A percentile compares a stretch with the other conserved stretches of the same genome.
phyloP scores from a whole-genome alignment of 495 filamentous ascomycete species.

The Pyrenopolyporus hunteri region DNA sequence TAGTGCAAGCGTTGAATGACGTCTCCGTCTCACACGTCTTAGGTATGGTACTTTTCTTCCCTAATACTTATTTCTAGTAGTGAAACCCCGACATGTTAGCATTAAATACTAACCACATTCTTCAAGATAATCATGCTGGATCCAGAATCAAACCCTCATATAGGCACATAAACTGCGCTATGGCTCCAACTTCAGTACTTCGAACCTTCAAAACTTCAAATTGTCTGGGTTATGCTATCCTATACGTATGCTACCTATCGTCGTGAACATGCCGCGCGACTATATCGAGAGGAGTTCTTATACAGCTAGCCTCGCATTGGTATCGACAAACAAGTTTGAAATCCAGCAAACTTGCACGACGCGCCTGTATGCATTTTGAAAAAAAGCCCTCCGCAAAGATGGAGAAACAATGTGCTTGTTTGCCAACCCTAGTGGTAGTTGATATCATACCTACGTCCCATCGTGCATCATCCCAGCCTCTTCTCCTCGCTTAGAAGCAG shows the following conservation, averaged over 20 bases:
- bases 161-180: too few relatives aligned
- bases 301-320: slow-evolving; percentile 14
- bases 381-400: neutral
- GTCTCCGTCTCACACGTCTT: neutral
- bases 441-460: slow-evolving; percentile 15
- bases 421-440: slow-evolving; percentile 9
- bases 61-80: neutral
- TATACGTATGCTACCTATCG: neutral
- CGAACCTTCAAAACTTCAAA: neutral
- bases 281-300: slow-evolving; percentile 7
- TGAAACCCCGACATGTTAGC: neutral
- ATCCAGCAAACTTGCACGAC: slow-evolving; percentile 25
- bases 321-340: slow-evolving; percentile 35
- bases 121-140: too few relatives aligned
- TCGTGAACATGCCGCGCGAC: slow-evolving; percentile 7
- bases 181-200: neutral
- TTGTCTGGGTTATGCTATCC: neutral
- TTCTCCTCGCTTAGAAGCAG: slow-evolving; percentile 1
- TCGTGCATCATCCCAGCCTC: slow-evolving; percentile 35
- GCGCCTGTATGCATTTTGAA: slow-evolving; percentile 10
- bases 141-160: too few relatives aligned
- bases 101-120: too few relatives aligned
- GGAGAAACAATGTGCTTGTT: slow-evolving; percentile 12
- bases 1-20: too few relatives aligned
- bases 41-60: neutral